phyloP scores from a whole-genome alignment of 495 filamentous ascomycete species.

The Margaritispora aquatica region DNA sequence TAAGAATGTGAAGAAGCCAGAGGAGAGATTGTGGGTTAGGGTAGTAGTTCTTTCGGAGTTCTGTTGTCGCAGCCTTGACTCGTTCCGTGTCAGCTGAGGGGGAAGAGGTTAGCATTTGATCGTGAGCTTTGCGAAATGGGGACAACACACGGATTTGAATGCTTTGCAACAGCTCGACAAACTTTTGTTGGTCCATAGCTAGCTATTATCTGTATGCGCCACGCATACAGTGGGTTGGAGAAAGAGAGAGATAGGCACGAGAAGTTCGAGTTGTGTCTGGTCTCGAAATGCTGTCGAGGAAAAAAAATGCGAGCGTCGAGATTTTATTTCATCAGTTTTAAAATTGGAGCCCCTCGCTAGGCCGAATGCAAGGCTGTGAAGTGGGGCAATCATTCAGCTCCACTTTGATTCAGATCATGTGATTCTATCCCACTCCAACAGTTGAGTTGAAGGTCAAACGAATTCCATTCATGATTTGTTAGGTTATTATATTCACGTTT shows the following conservation, averaged over 20 bases:
- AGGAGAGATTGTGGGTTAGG: conserved; percentile 74
- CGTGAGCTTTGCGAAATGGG: conserved; percentile 1
- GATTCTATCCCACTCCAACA: too few relatives aligned
- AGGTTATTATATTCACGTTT: too few relatives aligned
- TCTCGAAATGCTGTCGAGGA: conserved; percentile 7
- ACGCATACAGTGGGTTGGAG: conserved; percentile 5
- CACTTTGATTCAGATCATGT: too few relatives aligned
- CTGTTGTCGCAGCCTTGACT: conserved; percentile 84
- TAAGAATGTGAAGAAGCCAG: conserved; percentile 77
- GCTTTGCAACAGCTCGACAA: conserved; percentile 68
- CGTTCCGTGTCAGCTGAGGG: conserved; percentile 69
- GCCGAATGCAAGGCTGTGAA: conserved; percentile 16
- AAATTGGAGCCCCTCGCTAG: conserved; percentile 22
- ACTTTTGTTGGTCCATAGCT: conserved; percentile 66
- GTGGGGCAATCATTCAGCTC: too few relatives aligned
- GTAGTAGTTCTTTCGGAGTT: conserved; percentile 88
- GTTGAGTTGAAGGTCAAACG: too few relatives aligned
- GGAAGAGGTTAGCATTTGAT: conserved; percentile 5
- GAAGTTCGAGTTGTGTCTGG: background rate
- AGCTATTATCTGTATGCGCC: conserved; percentile 6
- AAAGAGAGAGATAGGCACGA: background rate
- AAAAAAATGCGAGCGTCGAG: conserved; percentile 5
- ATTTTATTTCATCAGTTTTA: conserved; percentile 37
- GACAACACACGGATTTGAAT: conserved; percentile 62
- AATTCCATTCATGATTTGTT: too few relatives aligned